Conservation (phyloP, 108 stramenopile species). For the Licmophora abbreviata region DNA sequence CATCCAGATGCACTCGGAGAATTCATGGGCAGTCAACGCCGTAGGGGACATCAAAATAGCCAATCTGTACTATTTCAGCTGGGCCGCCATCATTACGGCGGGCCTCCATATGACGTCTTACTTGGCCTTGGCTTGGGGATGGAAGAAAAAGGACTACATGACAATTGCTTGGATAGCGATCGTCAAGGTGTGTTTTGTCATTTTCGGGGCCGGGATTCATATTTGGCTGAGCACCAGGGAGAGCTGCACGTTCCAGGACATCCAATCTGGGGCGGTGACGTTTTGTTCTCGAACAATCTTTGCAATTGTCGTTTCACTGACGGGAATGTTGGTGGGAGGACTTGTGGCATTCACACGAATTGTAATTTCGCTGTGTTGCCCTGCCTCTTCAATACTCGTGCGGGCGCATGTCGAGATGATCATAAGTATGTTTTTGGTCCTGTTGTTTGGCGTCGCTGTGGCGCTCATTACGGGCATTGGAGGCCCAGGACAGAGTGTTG, state of each 20-base stretch:
- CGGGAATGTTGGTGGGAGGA: slow-evolving; percentile 25
- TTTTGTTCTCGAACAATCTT: slow-evolving; percentile 34
- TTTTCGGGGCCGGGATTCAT: slow-evolving; percentile 33
- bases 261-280: slow-evolving; percentile 15
- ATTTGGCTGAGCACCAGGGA: slow-evolving; percentile 33
- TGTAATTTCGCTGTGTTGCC: slow-evolving; percentile 5
- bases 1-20: slow-evolving; percentile 34
- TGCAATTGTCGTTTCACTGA: slow-evolving; percentile 19
- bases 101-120: slow-evolving; percentile 35
- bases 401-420: slow-evolving; percentile 19
- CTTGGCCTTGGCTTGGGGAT: slow-evolving; percentile 11
- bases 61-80: slow-evolving; percentile 44
- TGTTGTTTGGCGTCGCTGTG: slow-evolving; percentile 30
- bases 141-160: slow-evolving; percentile 20
- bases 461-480: slow-evolving; percentile 43
- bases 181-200: slow-evolving; percentile 42
- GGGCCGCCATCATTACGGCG: slow-evolving; percentile 30
- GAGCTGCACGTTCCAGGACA: slow-evolving; percentile 15
- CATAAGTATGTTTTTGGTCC: slow-evolving; percentile 21
- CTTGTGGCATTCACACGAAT: slow-evolving; percentile 6
- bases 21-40: slow-evolving; percentile 43
- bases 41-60: slow-evolving; percentile 46
- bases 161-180: slow-evolving; percentile 27
- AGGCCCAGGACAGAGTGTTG: slow-evolving; percentile 44
- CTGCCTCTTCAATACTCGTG: background rate